Conservation (phyloP, 2,329 filamentous ascomycete species). For the Fusarium abutilonis region DNA sequence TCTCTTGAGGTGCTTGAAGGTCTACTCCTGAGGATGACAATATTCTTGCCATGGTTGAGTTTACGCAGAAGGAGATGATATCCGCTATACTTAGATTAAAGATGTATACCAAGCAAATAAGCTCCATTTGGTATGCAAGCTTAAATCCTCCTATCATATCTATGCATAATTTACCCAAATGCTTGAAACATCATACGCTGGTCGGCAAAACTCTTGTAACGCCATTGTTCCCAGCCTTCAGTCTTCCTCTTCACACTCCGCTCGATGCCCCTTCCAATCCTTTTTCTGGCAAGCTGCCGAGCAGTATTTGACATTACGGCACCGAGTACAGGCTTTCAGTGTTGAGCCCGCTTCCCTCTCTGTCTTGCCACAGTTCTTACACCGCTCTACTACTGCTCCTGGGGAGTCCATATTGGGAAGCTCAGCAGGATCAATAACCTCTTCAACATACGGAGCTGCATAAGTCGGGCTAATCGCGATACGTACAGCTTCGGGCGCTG, state of each 20-base stretch:
- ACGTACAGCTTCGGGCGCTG: constrained; percentile 59
- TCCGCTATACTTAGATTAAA: too few species aligned
- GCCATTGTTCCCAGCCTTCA: too few species aligned
- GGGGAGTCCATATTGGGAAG: constrained; percentile 17
- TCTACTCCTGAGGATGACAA: too few species aligned
- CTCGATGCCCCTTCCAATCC: constrained; percentile 64
- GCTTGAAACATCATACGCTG: too few species aligned
- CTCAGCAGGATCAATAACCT: constrained; percentile 48
- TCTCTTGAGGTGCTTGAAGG: too few species aligned
- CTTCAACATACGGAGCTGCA: constrained; percentile 56
- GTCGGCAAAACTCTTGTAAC: too few species aligned
- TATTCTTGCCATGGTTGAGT: too few species aligned
- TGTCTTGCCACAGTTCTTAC: constrained; percentile 51
- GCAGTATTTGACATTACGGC: constrained; percentile 60
- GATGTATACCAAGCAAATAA: too few species aligned
- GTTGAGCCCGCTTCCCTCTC: constrained; percentile 43
- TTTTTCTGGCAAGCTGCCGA: constrained; percentile 62
- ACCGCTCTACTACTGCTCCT: constrained; percentile 42
- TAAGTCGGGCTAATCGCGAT: constrained; percentile 67
- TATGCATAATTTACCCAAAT: too few species aligned
- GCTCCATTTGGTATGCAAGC: too few species aligned
- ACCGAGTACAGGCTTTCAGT: constrained; percentile 58
- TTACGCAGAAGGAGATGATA: too few species aligned
- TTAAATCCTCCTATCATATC: too few species aligned
- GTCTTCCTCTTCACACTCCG: constrained; percentile 50